phyloP scores from a whole-genome alignment of 192 early-diverging fungal species.

The Umbelopsis ramanniana region DNA sequence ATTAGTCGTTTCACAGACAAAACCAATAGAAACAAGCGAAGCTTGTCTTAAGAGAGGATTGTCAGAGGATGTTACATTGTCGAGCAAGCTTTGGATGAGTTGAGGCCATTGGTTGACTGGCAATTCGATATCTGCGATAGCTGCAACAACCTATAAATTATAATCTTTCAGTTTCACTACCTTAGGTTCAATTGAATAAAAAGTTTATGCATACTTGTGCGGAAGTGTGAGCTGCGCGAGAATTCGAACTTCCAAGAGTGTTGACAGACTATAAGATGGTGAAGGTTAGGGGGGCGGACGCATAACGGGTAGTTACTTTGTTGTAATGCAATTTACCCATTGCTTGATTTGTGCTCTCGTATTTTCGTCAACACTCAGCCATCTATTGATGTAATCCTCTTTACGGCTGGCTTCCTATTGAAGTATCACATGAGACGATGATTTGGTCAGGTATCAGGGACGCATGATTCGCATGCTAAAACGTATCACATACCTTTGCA shows the following conservation, averaged over 20 bases:
- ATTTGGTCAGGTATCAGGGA: neutral
- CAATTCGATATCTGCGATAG: constrained; percentile 93
- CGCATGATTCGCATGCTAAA: neutral
- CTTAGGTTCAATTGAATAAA: neutral
- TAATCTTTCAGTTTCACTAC: neutral
- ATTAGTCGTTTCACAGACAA: constrained; percentile 87
- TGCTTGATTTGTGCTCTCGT: constrained; percentile 75
- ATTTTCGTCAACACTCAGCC: constrained; percentile 62
- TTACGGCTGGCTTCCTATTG: constrained; percentile 54
- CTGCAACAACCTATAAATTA: constrained; percentile 74
- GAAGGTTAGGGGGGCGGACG: neutral
- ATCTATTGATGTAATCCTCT: constrained; percentile 65
- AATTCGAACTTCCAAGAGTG: constrained; percentile 9
- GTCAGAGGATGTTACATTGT: constrained; percentile 67
- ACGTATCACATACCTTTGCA: constrained; percentile 68
- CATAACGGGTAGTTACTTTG: neutral
- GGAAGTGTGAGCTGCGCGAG: constrained; percentile 18
- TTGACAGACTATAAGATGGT: neutral
- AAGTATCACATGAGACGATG: neutral
- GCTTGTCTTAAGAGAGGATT: constrained; percentile 76
- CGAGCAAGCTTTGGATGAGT: constrained; percentile 79
- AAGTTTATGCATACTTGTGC: neutral
- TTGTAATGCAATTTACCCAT: constrained; percentile 34
- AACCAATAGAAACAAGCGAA: constrained; percentile 90
- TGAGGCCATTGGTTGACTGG: constrained; percentile 88